Percentiles rank a stretch among this genome's conserved stretches.
Conservation (phyloP, 2,329 filamentous ascomycete genomes). For the Aspergillus fijiensis region DNA sequence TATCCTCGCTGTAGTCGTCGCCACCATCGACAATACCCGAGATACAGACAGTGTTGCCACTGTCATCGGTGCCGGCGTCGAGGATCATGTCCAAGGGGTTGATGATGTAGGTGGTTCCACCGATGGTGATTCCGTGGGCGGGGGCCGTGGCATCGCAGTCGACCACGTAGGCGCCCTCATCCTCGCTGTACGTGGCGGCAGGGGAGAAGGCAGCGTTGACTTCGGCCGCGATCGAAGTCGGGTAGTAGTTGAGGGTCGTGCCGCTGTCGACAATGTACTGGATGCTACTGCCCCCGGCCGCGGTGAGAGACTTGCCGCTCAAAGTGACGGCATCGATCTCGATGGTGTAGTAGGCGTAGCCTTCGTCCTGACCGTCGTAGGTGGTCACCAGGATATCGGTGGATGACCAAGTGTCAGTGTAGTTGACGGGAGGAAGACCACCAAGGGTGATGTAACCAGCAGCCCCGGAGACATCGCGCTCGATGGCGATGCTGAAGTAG, state of each 20-base stretch:
- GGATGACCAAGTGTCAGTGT: conserved; percentile 11
- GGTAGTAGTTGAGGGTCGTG: conserved; percentile 39
- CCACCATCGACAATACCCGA: conserved; percentile 18
- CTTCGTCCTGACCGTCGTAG: conserved; percentile 12
- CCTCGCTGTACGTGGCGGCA: conserved; percentile 34
- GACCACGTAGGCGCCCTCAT: conserved; percentile 39
- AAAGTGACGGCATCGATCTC: conserved; percentile 19
- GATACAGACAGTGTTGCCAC: conserved; percentile 18
- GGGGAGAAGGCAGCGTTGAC: conserved; percentile 45
- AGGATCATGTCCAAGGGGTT: conserved; percentile 31
- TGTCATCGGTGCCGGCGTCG: conserved; percentile 16
- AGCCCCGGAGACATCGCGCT: conserved; percentile 34
- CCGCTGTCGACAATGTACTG: conserved; percentile 26
- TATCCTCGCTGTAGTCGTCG: conserved; percentile 12
- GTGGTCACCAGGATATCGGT: conserved; percentile 22
- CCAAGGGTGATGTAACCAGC: conserved; percentile 22
- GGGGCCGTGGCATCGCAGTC: conserved; percentile 45
- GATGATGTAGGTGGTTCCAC: conserved; percentile 32
- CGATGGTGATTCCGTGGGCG: conserved; percentile 43
- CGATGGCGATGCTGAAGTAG: conserved; percentile 30
- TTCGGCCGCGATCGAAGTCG: conserved; percentile 32
- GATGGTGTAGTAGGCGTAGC: conserved; percentile 20
- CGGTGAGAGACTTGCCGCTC: conserved; percentile 10
- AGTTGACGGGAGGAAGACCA: conserved; percentile 17
- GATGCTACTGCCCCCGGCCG: background rate